Evolutionary conservation across 768 basidiomycete species (phyloP), one percentile per base, ranked within the genome.

Genomic region (Crepidotus variabilis): DNA sequence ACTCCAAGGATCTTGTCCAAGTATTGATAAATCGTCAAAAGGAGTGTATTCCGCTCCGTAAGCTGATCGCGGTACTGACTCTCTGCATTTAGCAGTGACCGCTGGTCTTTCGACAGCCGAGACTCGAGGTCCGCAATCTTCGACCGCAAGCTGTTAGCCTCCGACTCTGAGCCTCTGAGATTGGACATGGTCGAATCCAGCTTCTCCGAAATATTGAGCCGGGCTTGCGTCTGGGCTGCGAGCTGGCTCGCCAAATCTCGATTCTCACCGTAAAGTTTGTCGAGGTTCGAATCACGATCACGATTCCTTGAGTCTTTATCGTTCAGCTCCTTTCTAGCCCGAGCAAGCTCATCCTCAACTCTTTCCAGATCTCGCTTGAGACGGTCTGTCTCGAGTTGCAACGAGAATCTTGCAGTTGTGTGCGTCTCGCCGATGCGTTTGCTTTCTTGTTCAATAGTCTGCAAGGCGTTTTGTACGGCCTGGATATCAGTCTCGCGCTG

Each of bases 21-120:
- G 67, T 95, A 94, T 72, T 97, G 94, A 69, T 93, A 97, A 23
- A 97, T 91, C 7, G 92, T 93, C 63, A 97, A 75, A 52, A 98
- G 74, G 28, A 98, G 77, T 22, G 93, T 94, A 68, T 94, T 97
- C 55, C 94, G 78, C 76, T 98, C 96, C 16, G 92, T 94, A 33
- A 96, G 70, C 72, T 98, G 95, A 71, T 96, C 92, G 23, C 94
- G 80, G 66, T 91, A 94, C 71, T 92, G 87, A 53, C 74, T 82
- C 71, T 96, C 94, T 2, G 86, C 84, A 21, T 72, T 69, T 59
- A 92, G 68, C 57, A 94, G 67, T 43, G 83, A 77, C 35, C 90
- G 78, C 69, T 94, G 90, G 60, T 94, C 93, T 70, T 92, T 92
- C 39, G 84, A 82, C 59, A 95, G 70, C 56, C 92, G 76, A 57